Conservation (phyloP, 73 alveolate genomes). For the Uronychia binucleata region DNA sequence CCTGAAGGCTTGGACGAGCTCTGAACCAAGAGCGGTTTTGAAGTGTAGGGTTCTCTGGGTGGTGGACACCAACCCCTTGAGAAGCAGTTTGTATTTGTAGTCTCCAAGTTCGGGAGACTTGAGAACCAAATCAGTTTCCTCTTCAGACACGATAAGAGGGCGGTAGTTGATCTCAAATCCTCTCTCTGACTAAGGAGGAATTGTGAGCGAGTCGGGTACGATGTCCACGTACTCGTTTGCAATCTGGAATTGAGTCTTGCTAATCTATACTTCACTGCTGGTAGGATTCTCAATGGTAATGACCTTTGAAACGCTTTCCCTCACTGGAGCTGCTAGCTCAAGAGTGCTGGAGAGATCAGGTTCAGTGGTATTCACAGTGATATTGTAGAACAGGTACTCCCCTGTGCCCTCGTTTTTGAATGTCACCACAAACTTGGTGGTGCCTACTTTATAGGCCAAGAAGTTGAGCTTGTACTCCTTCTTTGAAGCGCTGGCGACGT, state of each 20-base stretch:
- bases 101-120: constrained; percentile 93
- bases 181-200: constrained; percentile 96
- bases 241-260: constrained; percentile 75
- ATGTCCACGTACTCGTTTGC: constrained; percentile 89
- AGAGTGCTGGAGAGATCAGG: constrained; percentile 85
- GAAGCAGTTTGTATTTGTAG: constrained; percentile 70
- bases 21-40: constrained; percentile 97
- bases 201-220: constrained; percentile 87
- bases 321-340: constrained; percentile 89
- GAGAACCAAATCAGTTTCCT: constrained; percentile 76
- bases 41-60: constrained; percentile 91
- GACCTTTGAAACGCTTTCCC: constrained; percentile 93
- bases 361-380: constrained; percentile 79
- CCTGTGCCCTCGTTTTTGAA: constrained; percentile 92
- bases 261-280: constrained; percentile 81
- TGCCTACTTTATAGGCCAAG: constrained; percentile 88
- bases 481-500: constrained; percentile 92
- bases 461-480: constrained; percentile 95
- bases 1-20: constrained; percentile 92
- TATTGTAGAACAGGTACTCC: constrained; percentile 87
- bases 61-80: constrained; percentile 89
- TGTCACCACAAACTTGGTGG: constrained; percentile 89
- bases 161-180: constrained; percentile 95
- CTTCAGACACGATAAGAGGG: constrained; percentile 92
- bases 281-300: constrained; percentile 96